Evolutionary conservation across 495 filamentous ascomycete species (phyloP).

Genomic region (Talaromyces liani): DNA sequence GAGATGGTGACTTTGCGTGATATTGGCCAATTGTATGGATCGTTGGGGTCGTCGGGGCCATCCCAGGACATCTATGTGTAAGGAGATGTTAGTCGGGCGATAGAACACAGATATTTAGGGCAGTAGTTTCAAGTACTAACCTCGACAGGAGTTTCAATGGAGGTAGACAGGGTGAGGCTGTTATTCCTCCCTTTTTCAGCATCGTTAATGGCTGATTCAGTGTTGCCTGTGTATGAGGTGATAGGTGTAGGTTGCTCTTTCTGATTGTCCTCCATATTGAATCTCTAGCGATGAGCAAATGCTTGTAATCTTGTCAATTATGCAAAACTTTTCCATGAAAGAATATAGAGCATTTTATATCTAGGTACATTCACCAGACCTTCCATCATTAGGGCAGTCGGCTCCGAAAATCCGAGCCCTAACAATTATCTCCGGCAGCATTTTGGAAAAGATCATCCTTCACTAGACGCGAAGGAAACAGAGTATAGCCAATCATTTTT

Average conservation of each 20-base stretch:
- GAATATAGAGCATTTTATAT: not conserved
- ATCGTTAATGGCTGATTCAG: not conserved
- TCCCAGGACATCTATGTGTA: slow-evolving; percentile 34
- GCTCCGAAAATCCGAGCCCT: not conserved
- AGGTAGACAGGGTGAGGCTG: not conserved
- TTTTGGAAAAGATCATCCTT: not conserved
- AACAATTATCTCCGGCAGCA: not conserved
- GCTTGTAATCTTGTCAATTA: not conserved
- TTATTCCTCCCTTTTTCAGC: not conserved
- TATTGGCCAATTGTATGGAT: slow-evolving; percentile 54
- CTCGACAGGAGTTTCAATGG: not conserved
- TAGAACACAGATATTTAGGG: not conserved
- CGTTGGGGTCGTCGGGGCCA: slow-evolving; percentile 50
- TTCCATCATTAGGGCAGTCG: not conserved
- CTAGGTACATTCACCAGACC: not conserved
- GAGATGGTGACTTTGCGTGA: slow-evolving; percentile 4
- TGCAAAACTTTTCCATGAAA: not conserved
- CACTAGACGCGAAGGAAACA: not conserved
- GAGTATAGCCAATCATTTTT: not conserved
- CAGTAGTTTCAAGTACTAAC: not conserved
- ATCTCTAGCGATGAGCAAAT: not conserved
- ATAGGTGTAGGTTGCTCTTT: not conserved
- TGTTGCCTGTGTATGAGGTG: not conserved
- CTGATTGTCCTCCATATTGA: not conserved
- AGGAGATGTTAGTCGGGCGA: not conserved